Conservation (phyloP, 768 basidiomycete species). For the Clathrus columnatus region DNA sequence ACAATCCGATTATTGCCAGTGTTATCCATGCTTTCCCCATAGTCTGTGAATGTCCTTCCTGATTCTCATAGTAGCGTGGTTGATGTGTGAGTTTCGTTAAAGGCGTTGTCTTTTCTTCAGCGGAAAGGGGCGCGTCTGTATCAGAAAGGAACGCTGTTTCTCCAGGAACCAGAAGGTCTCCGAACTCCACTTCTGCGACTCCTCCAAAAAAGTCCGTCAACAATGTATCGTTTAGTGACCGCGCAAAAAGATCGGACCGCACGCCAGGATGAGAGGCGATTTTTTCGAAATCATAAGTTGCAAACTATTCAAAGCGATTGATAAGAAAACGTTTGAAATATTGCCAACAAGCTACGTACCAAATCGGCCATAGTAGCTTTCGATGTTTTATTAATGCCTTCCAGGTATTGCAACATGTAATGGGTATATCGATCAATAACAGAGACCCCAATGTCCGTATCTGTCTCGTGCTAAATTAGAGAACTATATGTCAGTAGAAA, state of each 20-base stretch:
- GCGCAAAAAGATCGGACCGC: slow-evolving; percentile 69
- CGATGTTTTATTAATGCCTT: slow-evolving; percentile 86
- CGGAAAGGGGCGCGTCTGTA: too few species aligned
- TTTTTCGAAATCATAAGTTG: slow-evolving; percentile 60
- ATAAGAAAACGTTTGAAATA: neutral
- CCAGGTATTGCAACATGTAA: slow-evolving; percentile 83
- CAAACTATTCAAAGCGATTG: slow-evolving; percentile 46
- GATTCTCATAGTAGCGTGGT: neutral
- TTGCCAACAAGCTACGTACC: slow-evolving; percentile 36
- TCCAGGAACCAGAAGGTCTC: slow-evolving; percentile 13
- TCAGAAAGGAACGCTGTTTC: too few species aligned
- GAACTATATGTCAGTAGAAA: neutral
- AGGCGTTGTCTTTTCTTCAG: too few species aligned
- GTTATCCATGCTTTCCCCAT: neutral
- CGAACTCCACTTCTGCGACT: slow-evolving; percentile 73
- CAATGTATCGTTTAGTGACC: slow-evolving; percentile 49
- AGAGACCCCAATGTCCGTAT: slow-evolving; percentile 88
- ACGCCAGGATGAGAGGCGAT: slow-evolving; percentile 88
- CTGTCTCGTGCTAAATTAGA: slow-evolving; percentile 70
- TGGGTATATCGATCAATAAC: slow-evolving; percentile 96
- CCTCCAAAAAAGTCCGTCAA: slow-evolving; percentile 88
- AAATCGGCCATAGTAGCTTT: slow-evolving; percentile 72
- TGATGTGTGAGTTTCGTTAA: too few species aligned
- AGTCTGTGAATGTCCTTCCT: neutral
- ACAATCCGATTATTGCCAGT: neutral